A percentile compares a stretch with the other conserved stretches of the same genome.
These are phyloP conservation scores for Aspergillus sp. DNA, from an alignment of 2,329 filamentous ascomycete species.

Conservation along the genomic window DNA sequence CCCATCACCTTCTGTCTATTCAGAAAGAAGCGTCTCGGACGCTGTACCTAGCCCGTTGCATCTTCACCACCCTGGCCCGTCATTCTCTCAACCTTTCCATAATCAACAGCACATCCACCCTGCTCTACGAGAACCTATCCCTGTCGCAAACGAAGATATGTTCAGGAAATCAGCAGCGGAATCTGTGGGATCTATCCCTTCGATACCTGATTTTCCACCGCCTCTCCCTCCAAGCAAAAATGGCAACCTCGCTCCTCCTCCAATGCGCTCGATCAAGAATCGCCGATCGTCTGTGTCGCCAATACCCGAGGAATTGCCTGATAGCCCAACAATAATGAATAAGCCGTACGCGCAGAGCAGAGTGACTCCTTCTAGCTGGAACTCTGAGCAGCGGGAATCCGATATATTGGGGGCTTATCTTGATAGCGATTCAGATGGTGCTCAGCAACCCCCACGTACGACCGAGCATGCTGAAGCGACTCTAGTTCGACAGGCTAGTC, in stretches of 20 bases:
- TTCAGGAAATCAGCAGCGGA: conserved; percentile 34
- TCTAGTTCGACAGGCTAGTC: conserved; percentile 47
- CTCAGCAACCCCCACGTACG: conserved; percentile 21
- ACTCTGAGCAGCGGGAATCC: conserved; percentile 52
- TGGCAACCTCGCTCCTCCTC: conserved; percentile 33
- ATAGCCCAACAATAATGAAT: conserved; percentile 53
- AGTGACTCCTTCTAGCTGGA: conserved; percentile 72
- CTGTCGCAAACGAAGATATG: conserved; percentile 34
- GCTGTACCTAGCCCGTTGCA: conserved; percentile 31
- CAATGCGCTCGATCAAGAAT: conserved; percentile 53
- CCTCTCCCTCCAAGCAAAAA: conserved; percentile 30
- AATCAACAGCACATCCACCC: conserved; percentile 25
- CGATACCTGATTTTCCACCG: conserved; percentile 34
- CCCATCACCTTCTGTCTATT: conserved; percentile 44
- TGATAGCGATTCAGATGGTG: conserved; percentile 34
- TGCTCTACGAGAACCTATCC: conserved; percentile 23
- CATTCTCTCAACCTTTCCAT: conserved; percentile 35
- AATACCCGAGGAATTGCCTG: conserved; percentile 72
- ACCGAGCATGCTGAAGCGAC: conserved; percentile 29
- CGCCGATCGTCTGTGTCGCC: conserved; percentile 72
- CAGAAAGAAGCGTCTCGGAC: conserved; percentile 33
- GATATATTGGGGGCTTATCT: conserved; percentile 49
- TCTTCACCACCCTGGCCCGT: conserved; percentile 27
- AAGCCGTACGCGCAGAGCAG: conserved; percentile 72
- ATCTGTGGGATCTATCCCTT: conserved; percentile 29